Percentiles rank a stretch among this genome's conserved stretches.
phyloP scores from a whole-genome alignment of 257 asterid species.

The Gentiana straminea region DNA sequence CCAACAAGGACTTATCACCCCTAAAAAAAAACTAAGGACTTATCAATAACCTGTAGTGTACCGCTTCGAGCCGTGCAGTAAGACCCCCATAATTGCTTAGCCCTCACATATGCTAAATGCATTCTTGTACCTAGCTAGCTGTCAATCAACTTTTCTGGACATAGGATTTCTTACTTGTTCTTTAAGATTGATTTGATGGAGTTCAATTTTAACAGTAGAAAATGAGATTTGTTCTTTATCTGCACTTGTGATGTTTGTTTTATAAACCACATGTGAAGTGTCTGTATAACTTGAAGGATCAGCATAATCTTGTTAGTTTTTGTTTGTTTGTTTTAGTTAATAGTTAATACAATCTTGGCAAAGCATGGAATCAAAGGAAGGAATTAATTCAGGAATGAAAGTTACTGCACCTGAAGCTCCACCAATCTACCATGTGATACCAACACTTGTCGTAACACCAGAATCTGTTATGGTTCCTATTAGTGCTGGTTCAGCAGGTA shows the following conservation, averaged over 20 bases:
- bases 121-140: too few species aligned
- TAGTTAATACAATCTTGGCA: conserved; percentile 1
- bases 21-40: too few species aligned
- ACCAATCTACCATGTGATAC: conserved; percentile 47
- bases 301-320: neutral
- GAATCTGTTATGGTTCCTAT: conserved; percentile 16
- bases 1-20: too few species aligned
- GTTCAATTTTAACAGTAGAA: too few species aligned
- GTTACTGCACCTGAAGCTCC: conserved; percentile 48
- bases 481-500: conserved; percentile 11
- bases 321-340: neutral
- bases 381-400: conserved; percentile 40
- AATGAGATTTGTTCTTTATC: neutral
- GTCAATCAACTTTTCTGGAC: too few species aligned
- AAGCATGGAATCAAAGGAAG: conserved; percentile 62
- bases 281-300: neutral
- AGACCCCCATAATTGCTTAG: too few species aligned
- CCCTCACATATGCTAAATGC: too few species aligned
- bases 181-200: too few species aligned
- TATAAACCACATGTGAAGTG: neutral
- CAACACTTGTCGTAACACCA: conserved; percentile 19
- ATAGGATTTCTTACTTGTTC: too few species aligned
- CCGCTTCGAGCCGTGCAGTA: too few species aligned
- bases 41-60: too few species aligned
- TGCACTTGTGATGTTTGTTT: neutral